Percentiles rank a stretch among this genome's conserved stretches.
Evolutionary conservation across 2,329 filamentous ascomycete genomes (phyloP).

Genomic region (Alternaria sp.): DNA sequence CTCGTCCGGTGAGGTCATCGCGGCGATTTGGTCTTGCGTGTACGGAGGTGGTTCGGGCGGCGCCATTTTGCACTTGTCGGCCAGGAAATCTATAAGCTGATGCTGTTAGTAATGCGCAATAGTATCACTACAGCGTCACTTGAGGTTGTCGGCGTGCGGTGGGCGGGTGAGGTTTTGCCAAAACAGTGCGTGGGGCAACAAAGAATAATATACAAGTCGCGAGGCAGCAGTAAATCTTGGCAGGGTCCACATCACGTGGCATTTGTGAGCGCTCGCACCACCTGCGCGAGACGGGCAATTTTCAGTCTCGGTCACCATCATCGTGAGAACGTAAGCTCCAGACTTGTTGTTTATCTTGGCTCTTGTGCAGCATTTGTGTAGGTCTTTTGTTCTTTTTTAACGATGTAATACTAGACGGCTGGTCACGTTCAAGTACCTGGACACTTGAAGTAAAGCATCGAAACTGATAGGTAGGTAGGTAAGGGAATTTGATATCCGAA

Average conservation of each 20-base stretch:
- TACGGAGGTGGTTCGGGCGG: conserved; percentile 40
- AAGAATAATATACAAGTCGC: conserved; percentile 11
- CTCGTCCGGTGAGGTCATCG: conserved; percentile 34
- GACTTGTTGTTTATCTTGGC: not conserved
- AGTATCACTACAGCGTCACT: conserved; percentile 2
- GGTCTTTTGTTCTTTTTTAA: not conserved
- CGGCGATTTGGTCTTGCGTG: conserved; percentile 35
- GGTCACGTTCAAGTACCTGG: not conserved
- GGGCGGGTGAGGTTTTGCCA: conserved; percentile 3
- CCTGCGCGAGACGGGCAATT: not conserved
- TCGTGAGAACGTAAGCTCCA: not conserved
- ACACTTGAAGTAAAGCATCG: not conserved
- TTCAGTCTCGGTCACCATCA: not conserved
- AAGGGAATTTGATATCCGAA: not conserved
- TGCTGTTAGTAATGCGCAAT: conserved; percentile 11
- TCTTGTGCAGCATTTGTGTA: not conserved
- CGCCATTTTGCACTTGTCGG: conserved; percentile 26
- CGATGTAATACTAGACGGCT: not conserved
- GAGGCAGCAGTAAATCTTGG: conserved; percentile 10
- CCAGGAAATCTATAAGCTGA: not conserved
- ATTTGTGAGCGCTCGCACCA: not conserved
- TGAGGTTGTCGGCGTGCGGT: not conserved
- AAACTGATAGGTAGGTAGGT: not conserved
- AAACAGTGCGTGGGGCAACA: conserved; percentile 21
- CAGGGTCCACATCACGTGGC: conserved; percentile 17